phyloP scores from a whole-genome alignment of 202 grass and related monocot species.

The Panicum hallii region DNA sequence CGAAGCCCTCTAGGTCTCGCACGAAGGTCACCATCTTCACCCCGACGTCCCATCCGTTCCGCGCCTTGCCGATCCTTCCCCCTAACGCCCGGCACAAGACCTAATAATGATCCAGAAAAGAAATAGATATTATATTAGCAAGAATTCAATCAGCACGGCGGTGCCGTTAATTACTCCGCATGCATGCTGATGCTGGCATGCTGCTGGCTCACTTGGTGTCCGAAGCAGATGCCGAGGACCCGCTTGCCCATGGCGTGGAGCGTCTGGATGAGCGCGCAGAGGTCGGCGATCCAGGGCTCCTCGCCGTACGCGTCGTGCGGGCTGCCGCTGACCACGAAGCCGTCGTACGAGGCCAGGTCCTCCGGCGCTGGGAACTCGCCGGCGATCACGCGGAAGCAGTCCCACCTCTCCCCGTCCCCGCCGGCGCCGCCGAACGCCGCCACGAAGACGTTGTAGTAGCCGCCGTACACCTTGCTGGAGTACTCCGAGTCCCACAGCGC shows the following conservation, averaged over 20 bases:
- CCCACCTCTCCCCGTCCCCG: constrained; percentile 26
- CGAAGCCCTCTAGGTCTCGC: neutral
- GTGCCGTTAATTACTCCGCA: no score
- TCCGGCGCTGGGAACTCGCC: constrained; percentile 61
- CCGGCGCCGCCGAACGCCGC: neutral
- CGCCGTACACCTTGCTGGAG: constrained; percentile 49
- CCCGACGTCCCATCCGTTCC: constrained; percentile 57
- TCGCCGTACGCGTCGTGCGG: constrained; percentile 69
- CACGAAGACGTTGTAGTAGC: constrained; percentile 56
- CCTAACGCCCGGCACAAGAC: constrained; percentile 54
- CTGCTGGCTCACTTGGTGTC: no score
- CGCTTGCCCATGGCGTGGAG: constrained; percentile 56
- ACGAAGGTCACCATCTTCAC: constrained; percentile 49
- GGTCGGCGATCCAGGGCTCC: constrained; percentile 53
- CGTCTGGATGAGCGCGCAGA: constrained; percentile 51
- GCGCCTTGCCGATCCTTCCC: constrained; percentile 18
- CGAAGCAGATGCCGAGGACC: constrained; percentile 40
- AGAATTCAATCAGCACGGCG: no score
- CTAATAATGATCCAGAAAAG: constrained; percentile 40
- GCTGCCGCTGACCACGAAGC: constrained; percentile 66
- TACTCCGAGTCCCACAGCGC: constrained; percentile 62
- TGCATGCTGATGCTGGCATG: no score
- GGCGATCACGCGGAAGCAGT: constrained; percentile 53
- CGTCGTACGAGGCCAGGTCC: constrained; percentile 52
- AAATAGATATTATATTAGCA: no score